These are phyloP conservation scores for Leccinellum rugosiceps DNA, from an alignment of 768 basidiomycete genomes.

Conservation along the genomic window DNA sequence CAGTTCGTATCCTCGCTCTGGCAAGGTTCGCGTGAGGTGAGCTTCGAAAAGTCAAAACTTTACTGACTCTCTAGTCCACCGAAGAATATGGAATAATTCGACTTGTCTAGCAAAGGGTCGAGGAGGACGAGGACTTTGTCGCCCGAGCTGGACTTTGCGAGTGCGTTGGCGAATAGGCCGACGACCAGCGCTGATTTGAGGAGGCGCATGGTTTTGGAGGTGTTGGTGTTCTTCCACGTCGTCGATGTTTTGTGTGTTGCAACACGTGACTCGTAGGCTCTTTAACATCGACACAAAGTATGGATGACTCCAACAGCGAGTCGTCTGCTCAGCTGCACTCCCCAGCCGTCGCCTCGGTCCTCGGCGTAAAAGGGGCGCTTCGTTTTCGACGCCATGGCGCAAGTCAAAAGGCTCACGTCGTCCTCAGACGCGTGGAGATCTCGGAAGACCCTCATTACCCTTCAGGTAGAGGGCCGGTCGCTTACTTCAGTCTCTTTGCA, in stretches of 20 bases:
- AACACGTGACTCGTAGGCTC: neutral
- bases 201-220: constrained; percentile 23
- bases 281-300: constrained; percentile 1
- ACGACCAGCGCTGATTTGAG: constrained; percentile 28
- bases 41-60: neutral
- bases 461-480: constrained; percentile 36
- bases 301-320: constrained; percentile 40
- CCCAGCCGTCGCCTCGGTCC: constrained; percentile 47
- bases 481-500: constrained; percentile 63
- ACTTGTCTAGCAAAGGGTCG: constrained; percentile 63
- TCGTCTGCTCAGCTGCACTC: constrained; percentile 27
- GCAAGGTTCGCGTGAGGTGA: neutral
- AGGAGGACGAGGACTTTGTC: constrained; percentile 82
- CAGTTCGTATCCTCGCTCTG: constrained; percentile 81
- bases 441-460: constrained; percentile 45
- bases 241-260: neutral
- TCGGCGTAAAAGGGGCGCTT: constrained; percentile 59
- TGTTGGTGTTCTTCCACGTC: neutral
- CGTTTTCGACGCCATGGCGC: constrained; percentile 66
- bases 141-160: constrained; percentile 75
- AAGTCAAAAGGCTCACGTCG: constrained; percentile 65
- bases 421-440: constrained; percentile 58
- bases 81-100: constrained; percentile 82
- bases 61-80: constrained; percentile 65
- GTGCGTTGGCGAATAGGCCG: constrained; percentile 20